These are phyloP conservation scores for Xylaria cubensis DNA, from an alignment of 495 filamentous ascomycete species.

Conservation along the genomic window DNA sequence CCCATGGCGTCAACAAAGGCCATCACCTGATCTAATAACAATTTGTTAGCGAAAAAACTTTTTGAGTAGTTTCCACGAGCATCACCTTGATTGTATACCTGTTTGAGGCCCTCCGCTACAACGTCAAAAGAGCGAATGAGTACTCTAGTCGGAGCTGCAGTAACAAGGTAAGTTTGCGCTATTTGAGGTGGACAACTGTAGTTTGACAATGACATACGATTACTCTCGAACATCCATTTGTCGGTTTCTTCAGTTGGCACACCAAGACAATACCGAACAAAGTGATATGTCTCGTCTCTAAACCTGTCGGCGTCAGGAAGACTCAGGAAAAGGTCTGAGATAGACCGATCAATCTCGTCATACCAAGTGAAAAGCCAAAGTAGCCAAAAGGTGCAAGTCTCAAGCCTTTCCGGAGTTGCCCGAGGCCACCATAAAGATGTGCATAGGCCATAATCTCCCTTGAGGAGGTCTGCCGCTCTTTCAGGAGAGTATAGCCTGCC, in stretches of 20 bases:
- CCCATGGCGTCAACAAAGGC: not conserved
- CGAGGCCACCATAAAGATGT: not conserved
- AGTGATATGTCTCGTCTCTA: slow-evolving; percentile 26
- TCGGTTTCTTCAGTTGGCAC: slow-evolving; percentile 6
- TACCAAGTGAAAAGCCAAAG: slow-evolving; percentile 19
- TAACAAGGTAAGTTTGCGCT: not conserved
- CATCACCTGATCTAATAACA: slow-evolving; percentile 9
- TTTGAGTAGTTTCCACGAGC: not conserved
- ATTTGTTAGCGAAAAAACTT: not conserved
- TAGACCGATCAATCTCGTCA: slow-evolving; percentile 27
- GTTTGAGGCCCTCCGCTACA: not conserved
- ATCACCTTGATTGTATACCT: slow-evolving; percentile 11
- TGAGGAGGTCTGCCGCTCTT: not conserved
- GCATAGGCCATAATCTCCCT: not conserved
- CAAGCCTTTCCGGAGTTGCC: not conserved
- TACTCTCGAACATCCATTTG: not conserved
- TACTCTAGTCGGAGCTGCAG: not conserved
- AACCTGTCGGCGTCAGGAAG: slow-evolving; percentile 15
- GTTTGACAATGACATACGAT: not conserved
- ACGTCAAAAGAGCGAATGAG: slow-evolving; percentile 1
- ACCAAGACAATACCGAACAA: slow-evolving; percentile 16
- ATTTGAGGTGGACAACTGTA: not conserved
- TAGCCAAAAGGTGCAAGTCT: slow-evolving; percentile 9
- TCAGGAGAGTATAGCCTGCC: not conserved
- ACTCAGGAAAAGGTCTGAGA: slow-evolving; percentile 3